A percentile compares a stretch with the other conserved stretches of the same genome.
Evolutionary conservation across 257 asterid species (phyloP).

Genomic region (Haberlea rhodopensis): DNA sequence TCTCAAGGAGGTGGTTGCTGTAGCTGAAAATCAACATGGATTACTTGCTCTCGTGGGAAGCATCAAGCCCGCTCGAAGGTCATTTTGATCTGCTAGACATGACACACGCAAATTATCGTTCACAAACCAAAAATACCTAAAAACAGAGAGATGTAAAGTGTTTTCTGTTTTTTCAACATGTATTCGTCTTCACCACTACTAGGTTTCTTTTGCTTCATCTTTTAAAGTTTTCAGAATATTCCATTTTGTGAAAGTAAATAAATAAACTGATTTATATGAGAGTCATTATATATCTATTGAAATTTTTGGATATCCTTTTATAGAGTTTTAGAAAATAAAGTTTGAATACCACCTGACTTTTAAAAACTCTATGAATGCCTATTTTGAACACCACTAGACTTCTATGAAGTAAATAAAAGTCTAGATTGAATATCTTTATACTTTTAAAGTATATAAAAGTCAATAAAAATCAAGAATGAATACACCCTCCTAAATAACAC

Average conservation of each 20-base stretch:
- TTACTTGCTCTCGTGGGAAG: not conserved
- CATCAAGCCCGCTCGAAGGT: not conserved
- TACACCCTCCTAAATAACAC: no score
- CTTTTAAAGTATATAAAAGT: no score
- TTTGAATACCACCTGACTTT: no score
- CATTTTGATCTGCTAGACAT: no score
- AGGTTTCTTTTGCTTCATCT: not conserved
- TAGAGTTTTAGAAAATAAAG: no score
- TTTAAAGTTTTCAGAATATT: not conserved
- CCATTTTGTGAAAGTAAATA: not conserved
- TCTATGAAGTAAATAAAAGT: no score
- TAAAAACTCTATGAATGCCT: no score
- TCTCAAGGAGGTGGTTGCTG: conserved; percentile 78
- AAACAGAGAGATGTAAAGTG: not conserved
- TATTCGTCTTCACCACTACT: not conserved
- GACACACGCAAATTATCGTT: not conserved
- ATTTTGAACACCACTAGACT: no score
- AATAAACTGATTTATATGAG: not conserved
- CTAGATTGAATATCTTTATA: no score
- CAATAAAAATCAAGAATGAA: no score
- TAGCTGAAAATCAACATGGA: conserved; percentile 32
- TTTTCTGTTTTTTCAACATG: no score
- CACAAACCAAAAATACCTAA: not conserved
- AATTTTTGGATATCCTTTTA: not conserved
- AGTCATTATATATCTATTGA: no score